Evolutionary conservation across 2,329 filamentous ascomycete genomes (phyloP).

Genomic region (Colletotrichum echinochloae): DNA sequence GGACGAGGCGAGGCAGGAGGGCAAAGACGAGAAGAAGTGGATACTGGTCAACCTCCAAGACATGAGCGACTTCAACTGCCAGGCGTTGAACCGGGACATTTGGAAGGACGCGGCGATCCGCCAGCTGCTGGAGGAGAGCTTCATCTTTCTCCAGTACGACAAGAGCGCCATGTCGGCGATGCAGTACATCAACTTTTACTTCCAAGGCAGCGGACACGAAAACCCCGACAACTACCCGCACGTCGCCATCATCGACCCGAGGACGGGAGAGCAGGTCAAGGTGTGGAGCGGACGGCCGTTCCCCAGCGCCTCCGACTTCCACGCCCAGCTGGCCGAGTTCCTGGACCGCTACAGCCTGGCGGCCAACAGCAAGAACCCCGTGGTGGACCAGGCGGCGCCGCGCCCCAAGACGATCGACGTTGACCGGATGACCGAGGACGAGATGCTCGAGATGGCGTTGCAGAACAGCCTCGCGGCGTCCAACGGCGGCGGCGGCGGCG

Average conservation of each 20-base stretch:
- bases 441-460: constrained; percentile 95
- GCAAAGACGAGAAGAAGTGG: constrained; percentile 93
- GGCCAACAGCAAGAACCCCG: constrained; percentile 90
- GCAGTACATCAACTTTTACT: constrained; percentile 92
- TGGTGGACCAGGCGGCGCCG: constrained; percentile 81
- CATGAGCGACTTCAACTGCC: constrained; percentile 92
- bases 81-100: constrained; percentile 91
- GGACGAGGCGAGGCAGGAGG: constrained; percentile 85
- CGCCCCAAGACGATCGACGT: constrained; percentile 78
- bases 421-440: constrained; percentile 92
- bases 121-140: constrained; percentile 88
- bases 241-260: constrained; percentile 93
- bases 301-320: constrained; percentile 81
- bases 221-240: constrained; percentile 93
- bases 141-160: constrained; percentile 94
- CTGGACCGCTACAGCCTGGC: constrained; percentile 96
- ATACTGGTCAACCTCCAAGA: constrained; percentile 96
- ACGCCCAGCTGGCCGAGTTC: constrained; percentile 93
- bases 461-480: constrained; percentile 82
- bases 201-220: constrained; percentile 76
- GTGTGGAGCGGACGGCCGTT: constrained; percentile 90
- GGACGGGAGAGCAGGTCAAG: constrained; percentile 97
- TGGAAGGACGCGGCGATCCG: constrained; percentile 90
- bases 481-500: constrained; percentile 42
- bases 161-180: constrained; percentile 84